Evolutionary conservation across 2,329 filamentous ascomycete genomes (phyloP), one percentile per base, ranked within the genome.

Genomic region (Beauveria varroae): DNA sequence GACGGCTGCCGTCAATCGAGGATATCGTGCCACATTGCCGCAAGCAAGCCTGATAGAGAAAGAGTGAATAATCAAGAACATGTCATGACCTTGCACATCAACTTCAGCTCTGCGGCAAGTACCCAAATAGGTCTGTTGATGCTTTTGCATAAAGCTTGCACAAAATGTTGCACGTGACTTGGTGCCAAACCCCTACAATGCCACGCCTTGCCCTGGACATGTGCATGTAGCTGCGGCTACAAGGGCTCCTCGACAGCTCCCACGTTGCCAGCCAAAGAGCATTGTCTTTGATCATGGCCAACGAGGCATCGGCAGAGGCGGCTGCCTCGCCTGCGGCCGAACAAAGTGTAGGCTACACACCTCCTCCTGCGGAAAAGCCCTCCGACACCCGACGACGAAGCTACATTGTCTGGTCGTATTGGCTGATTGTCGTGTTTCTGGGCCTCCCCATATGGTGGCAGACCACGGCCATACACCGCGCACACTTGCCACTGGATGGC

Each of bases 371-470:
- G 34, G 93, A 98, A 77, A 88, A 85, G 65, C 76, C 83, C 22
- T 81, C 87, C 66, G 86, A 88, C 65, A 79, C 88, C 57, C 84
- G 83, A 70, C 84, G 88, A 62, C 87, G 95, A 60, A 84, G 85
- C 53, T 80, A 81, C 64, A 88, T 98, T 56, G 86, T 99, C 64
- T 73, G 90, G 64, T 93, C 93, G 9, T 98, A 97, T 74, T 99
- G 95, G 95, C 78, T 86, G 5, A 86, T 98, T 43, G 90, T 96
- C 7, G 72, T 96, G 7, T 82, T 88, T 34, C 76, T 99, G 6
- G 95, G 95, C 3, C 74, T 99, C 66, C 95, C 95, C 62, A 88
- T 96, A 83, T 99, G 95, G 95, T 96, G 91, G 86, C 87, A 86
- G 73, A 98, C 95, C 0, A 99, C 95, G 4, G 89, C 90, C 0